Base-by-base conservation (phyloP, 495 filamentous ascomycete species). In the Mycothermus thermophilus region DNA sequence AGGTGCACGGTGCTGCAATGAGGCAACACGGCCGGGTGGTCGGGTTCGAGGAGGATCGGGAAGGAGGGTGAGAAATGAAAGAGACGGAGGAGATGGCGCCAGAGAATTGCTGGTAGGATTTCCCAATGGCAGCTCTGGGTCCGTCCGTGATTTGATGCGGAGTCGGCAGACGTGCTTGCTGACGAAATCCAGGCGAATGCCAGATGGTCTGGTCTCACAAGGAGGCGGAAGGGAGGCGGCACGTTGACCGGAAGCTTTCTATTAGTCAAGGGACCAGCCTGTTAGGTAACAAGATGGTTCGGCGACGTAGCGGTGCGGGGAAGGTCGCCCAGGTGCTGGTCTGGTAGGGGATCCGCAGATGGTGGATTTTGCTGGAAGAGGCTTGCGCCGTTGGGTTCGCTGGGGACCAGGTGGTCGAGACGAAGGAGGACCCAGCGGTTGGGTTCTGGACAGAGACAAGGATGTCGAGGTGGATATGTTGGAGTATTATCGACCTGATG, bases 201-300 rank as follows among this genome's bases (percentile, higher is more conserved):
- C 40, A 16, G 22, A 16, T 21, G 26, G 28, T 34, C 14, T 40
- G 35, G 50, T 53, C 50, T 53, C 41, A 47, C 46, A 47, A 33
- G 29, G 30, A 27, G 23, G 31, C 26, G 23, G 29, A 37, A 32
- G 29, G 33, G 29, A 24, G 38, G 25, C 37, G 37, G 33, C 22
- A 42, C 33, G 41, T 32, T 29, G 38, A 37, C 34, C 22, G 21
- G 41, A 29, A 43, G 16, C 57, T 62, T 66, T 62, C 52, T 64
- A 57, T 67, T 67, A 67, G 64, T 67, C 64, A 67, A 63, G 34
- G 39, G 38, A 35, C 23, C 38, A 40, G 44, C 35, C 35, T 57
- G 45, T 66, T 67, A 66, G 62, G 64, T 66, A 66, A 67, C 41
- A 54, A 38, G 43, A 61, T 59, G 47, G 35, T 40, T 51, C n/a